Evolutionary conservation across 2,329 filamentous ascomycete species (phyloP).

Genomic region (Calonectria pseudoturangicola): DNA sequence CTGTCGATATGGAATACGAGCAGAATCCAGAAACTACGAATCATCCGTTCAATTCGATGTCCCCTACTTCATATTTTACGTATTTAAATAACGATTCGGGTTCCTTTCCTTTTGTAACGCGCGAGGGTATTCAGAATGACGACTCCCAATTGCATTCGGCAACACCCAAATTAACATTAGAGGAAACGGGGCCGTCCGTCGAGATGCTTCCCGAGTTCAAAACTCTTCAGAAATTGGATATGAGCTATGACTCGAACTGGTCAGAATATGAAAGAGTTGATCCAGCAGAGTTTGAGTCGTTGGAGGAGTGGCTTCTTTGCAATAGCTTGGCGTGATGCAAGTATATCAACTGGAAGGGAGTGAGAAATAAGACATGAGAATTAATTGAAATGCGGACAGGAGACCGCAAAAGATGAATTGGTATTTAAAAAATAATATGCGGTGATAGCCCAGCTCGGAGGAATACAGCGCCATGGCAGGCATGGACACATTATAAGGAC

Average conservation of each 20-base stretch:
- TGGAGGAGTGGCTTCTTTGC: constrained; percentile 47
- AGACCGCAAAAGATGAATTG: neutral
- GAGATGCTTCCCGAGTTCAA: neutral
- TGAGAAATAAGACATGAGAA: neutral
- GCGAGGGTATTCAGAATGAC: too few species aligned
- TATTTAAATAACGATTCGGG: neutral
- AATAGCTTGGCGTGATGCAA: constrained; percentile 19
- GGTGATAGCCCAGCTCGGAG: neutral
- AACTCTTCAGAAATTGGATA: neutral
- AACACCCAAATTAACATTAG: neutral
- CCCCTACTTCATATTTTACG: neutral
- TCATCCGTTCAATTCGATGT: neutral
- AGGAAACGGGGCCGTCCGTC: neutral
- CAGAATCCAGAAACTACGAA: neutral
- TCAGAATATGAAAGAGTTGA: constrained; percentile 14
- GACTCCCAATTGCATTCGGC: neutral
- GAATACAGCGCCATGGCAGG: constrained; percentile 5
- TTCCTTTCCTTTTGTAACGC: too few species aligned
- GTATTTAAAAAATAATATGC: constrained; percentile 5
- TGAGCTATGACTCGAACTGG: too few species aligned
- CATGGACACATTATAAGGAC: constrained; percentile 3
- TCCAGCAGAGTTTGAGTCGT: constrained; percentile 39
- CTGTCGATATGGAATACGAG: neutral
- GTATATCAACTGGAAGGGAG: constrained; percentile 4
- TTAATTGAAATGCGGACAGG: neutral